Conservation (phyloP, 1,284 basidiomycete species). For the Melampsora americana region DNA sequence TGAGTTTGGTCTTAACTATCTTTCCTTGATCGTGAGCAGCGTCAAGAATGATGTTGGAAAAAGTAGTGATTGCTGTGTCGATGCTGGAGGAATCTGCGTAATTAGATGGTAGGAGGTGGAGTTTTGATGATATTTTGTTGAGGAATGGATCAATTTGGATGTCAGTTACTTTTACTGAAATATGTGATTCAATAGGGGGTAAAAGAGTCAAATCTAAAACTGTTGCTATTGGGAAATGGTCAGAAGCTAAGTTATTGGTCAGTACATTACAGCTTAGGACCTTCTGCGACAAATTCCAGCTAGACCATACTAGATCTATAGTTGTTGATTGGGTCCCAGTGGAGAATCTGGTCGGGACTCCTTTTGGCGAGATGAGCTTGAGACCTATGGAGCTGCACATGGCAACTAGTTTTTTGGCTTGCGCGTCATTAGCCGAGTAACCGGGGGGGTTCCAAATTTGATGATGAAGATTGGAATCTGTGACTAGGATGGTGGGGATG, state of each 20-base stretch:
- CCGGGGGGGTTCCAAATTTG: neutral
- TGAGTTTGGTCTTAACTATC: neutral
- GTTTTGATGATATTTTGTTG: too few species aligned
- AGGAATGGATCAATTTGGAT: too few species aligned
- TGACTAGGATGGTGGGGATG: neutral
- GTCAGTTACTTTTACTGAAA: neutral
- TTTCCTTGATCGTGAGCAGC: neutral
- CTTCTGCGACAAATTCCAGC: neutral
- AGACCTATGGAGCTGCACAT: neutral
- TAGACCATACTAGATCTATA: constrained; percentile 16
- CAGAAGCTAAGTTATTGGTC: neutral
- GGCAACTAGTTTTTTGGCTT: neutral
- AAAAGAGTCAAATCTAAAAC: neutral
- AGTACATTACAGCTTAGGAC: neutral
- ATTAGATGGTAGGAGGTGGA: too few species aligned
- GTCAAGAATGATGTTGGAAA: neutral
- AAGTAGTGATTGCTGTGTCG: neutral
- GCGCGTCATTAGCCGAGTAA: neutral
- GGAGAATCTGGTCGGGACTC: constrained; percentile 11
- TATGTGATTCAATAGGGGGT: neutral
- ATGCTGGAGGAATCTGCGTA: too few species aligned
- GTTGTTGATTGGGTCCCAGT: neutral
- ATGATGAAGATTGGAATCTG: constrained; percentile 19
- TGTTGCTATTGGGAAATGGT: neutral
- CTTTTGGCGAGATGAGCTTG: neutral